phyloP scores from a whole-genome alignment of 1,284 basidiomycete genomes.

The Microbotryum lychnidis-dioicae region DNA sequence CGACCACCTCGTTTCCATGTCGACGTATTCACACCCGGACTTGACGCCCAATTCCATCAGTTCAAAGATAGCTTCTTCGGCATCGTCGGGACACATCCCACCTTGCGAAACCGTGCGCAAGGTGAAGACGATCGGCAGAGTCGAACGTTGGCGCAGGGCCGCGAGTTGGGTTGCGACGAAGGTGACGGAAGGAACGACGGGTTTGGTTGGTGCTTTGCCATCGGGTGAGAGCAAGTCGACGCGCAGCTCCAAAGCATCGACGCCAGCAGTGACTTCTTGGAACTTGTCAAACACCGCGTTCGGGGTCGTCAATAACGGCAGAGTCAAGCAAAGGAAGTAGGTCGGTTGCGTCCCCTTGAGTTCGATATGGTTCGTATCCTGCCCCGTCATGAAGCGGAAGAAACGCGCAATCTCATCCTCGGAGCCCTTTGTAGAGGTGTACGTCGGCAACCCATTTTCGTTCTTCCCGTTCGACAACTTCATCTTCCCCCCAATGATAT shows the following conservation, averaged over 20 bases:
- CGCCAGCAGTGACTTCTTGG: slow-evolving; percentile 47
- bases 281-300: slow-evolving; percentile 58
- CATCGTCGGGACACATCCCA: slow-evolving; percentile 78
- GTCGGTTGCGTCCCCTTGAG: slow-evolving; percentile 53
- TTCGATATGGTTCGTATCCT: slow-evolving; percentile 51
- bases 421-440: slow-evolving; percentile 35
- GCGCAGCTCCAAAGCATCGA: slow-evolving; percentile 85
- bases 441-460: slow-evolving; percentile 22
- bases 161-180: slow-evolving; percentile 80
- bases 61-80: slow-evolving; percentile 63
- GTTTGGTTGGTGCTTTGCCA: slow-evolving; percentile 43
- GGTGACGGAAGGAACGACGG: slow-evolving; percentile 56
- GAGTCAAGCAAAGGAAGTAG: slow-evolving; percentile 87
- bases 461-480: slow-evolving; percentile 19
- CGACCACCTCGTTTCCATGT: slow-evolving; percentile 76
- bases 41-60: slow-evolving; percentile 72
- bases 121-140: slow-evolving; percentile 84
- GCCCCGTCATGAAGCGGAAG: slow-evolving; percentile 80
- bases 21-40: slow-evolving; percentile 83
- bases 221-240: slow-evolving; percentile 73
- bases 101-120: slow-evolving; percentile 83
- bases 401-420: slow-evolving; percentile 49
- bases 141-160: slow-evolving; percentile 64
- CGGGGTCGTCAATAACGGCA: slow-evolving; percentile 71
- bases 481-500: slow-evolving; percentile 50